Base-by-base conservation (phyloP, 2,329 filamentous ascomycete species). In the Macrophomina pseudophaseolina region DNA sequence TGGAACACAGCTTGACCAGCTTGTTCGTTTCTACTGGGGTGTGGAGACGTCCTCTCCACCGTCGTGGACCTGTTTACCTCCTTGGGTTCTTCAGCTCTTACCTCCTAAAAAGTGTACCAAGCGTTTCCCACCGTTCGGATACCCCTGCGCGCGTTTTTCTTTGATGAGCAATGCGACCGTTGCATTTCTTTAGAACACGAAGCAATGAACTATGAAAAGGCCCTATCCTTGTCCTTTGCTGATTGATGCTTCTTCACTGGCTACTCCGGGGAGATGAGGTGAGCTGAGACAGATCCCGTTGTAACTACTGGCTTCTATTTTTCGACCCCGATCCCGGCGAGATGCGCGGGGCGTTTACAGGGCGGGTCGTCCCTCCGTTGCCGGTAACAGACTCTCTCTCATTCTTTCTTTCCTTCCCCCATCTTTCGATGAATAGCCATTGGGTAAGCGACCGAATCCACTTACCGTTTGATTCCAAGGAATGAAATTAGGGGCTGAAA, bases 1-100 rank as follows among this genome's bases (percentile, higher is more conserved):
- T 62, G 58, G 58, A 62, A 49, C 58, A 62, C 58, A 62, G 58
- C 58, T 44, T 62, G 23, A 49, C 38, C 46, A 38, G 28, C 30
- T 62, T 38, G 44, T 35, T 49, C 3, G 14, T 49, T 28, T 35
- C 14, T 35, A 8, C 1, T 18, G 16, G n/a, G 2, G 14, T 30
- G 18, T 30, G 32, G 12, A 7, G 46, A 2, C 30, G 7, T 33
- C 12, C 7, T 32, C 7, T 46, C 40, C 38, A 3, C 5, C 42
- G 16, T n/a, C 12, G 30, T 3, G 5, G 11, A 1, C 12, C 30
- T 16, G 32, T 30, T 33, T 12, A 12, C 5, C 12, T n/a, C 44
- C 23, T 30, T 14, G 7, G n/a, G 5, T 28, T 35, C 44, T 28
- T 14, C 44, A 8, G 3, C n/a, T 9, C 5, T 23, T 54, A 32